Conservation (phyloP, 2,329 filamentous ascomycete genomes). For the Aspergillus sp. region DNA sequence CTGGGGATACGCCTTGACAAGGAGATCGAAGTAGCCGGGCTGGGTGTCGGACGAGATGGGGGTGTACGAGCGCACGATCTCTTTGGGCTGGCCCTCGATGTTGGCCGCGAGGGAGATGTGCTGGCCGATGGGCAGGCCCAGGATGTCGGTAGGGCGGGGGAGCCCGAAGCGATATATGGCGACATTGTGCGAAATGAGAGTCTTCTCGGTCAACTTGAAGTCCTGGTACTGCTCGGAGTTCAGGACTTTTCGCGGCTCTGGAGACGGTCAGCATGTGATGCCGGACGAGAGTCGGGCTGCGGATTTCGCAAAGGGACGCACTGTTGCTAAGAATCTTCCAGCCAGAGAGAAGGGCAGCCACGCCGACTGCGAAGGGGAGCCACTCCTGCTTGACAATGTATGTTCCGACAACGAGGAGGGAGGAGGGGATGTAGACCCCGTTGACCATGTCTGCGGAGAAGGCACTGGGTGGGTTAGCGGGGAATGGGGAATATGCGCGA, state of each 20-base stretch:
- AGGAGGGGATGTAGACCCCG: conserved; percentile 76
- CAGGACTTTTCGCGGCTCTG: conserved; percentile 71
- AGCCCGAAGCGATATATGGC: conserved; percentile 96
- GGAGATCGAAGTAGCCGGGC: conserved; percentile 84
- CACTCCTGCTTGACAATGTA: conserved; percentile 72
- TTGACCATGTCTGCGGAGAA: conserved; percentile 52
- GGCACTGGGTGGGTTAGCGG: conserved; percentile 24
- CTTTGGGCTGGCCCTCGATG: conserved; percentile 66
- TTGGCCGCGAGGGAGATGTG: conserved; percentile 92
- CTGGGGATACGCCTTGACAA: conserved; percentile 96
- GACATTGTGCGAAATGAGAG: conserved; percentile 91
- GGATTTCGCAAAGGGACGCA: conserved; percentile 2
- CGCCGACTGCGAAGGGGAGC: conserved; percentile 57
- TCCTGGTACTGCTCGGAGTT: conserved; percentile 83
- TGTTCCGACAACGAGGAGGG: conserved; percentile 65
- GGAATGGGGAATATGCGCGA: conserved; percentile 13
- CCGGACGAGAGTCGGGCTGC: conserved; percentile 1
- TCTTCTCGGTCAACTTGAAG: conserved; percentile 91
- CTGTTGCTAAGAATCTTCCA: conserved; percentile 63
- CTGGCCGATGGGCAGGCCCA: conserved; percentile 95
- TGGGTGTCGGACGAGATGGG: conserved; percentile 84
- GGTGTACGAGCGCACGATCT: conserved; percentile 85
- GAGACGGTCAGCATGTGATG: conserved; percentile 7
- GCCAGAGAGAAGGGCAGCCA: conserved; percentile 57
- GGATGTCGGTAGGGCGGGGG: conserved; percentile 65